Evolutionary conservation across 2,329 filamentous ascomycete genomes (phyloP), one percentile per base, ranked within the genome.

Genomic region (Orbilia ellipsospora): DNA sequence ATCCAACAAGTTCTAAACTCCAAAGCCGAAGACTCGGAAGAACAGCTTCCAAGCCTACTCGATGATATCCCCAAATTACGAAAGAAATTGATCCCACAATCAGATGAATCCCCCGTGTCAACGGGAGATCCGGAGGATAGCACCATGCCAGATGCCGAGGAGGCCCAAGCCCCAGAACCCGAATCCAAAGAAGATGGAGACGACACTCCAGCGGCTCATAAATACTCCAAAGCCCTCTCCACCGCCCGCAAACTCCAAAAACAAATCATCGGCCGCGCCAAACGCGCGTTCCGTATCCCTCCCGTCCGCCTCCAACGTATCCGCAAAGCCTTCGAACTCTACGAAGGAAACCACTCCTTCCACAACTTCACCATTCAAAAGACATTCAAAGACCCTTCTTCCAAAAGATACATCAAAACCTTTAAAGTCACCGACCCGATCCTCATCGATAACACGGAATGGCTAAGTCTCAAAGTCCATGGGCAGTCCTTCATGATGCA

Each of bases 401-500:
- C 93, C 12, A 95, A 94, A 83, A 89, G 95, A 4, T 89, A 92
- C 81, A 99, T 99, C 85, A 95, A 94, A 82, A 95, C 92, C 1
- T 99, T 99, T 84, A 85, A 90, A 44, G 90, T 93, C 70, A 91
- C 93, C 2, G 85, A 87, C 61, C 93, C 93, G 0, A 90, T 97
- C 80, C 88, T 93, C 80, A 96, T 96, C 82, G 89, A 92, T 82
- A 90, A 94, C 81, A 97, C 93, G 1, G 92, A 99, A 84, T 99
- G 95, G 95, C 86, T 99, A 3, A 95, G 91, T 51, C 86, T 98
- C 78, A 97, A 96, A 82, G 94, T 99, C 23, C 95, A 99, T 83
- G 95, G 95, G 0, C 95, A 99, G 83, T 94, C 91, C 81, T 99
- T 99, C 86, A 99, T 99, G 95, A 99, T 99, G 95, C 95, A 99